Evolutionary conservation across 768 basidiomycete genomes (phyloP), one percentile per base, ranked within the genome.

Genomic region (Termitomyces sp.): DNA sequence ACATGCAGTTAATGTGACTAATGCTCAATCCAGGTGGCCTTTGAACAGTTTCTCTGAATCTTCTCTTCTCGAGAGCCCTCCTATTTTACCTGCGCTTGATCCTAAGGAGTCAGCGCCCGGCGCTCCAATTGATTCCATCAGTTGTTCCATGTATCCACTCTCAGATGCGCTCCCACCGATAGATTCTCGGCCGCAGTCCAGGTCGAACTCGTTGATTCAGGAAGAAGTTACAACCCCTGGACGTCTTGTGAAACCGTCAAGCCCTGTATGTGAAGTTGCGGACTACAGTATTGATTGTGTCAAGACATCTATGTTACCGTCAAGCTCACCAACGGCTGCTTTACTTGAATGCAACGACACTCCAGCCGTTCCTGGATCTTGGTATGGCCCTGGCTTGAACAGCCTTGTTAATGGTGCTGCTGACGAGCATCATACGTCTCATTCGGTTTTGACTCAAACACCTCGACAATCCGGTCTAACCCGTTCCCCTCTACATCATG

Each of bases 401-500:
- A 57, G 24, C 29, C 50, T 62, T 42, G 22, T 61, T 1, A 32
- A 48, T 9, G 27, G 29, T 42, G 2, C 52, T 0, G 24, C 22
- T 5, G 39, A 47, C 5, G 46, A 46, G 20, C 50, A 16, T 12
- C 3, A 14, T 36, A 2, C 32, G 24, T n/a, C 12, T 24, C 39
- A 44, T 24, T 26, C 37, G 10, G 37, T 18, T 12, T 26, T 34
- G 16, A 10, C 3, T 27, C 34, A 14, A 29, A 31, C 18, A 27
- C 22, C 20, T 20, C 41, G 27, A 46, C 44, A 41, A 32, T 32
- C 29, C 34, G 20, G 10, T 56, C 9, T 20, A 12, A 41, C 7
- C 3, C 3, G 24, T 51, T 47, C 72, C 8, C 61, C 69, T 31
- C 42, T 74, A n/a, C 67, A 65, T 1, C 65, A 65, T 16, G 73